phyloP scores from a whole-genome alignment of 202 grass and related monocot species.

The Schoenoplectus tabernaemontani region DNA sequence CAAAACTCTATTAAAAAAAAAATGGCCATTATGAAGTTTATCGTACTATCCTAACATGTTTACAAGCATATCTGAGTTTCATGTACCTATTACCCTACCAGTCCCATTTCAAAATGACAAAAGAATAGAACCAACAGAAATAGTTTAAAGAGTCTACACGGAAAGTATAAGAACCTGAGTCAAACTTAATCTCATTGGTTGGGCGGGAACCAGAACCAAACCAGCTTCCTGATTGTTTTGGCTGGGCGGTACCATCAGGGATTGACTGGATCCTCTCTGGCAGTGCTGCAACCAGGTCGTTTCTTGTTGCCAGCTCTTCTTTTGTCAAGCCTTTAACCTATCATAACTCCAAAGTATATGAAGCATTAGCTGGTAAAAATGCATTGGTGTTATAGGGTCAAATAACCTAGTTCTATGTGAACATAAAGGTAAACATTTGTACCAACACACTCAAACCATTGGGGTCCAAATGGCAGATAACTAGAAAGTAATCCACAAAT shows the following conservation, averaged over 20 bases:
- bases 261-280: slow-evolving; percentile 87
- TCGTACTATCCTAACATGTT: background rate
- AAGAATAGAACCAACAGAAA: background rate
- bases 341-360: background rate
- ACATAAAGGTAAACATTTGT: background rate
- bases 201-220: slow-evolving; percentile 67
- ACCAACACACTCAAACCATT: background rate
- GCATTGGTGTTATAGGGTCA: background rate
- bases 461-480: background rate
- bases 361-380: background rate
- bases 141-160: background rate
- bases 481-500: background rate
- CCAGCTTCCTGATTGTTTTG: slow-evolving; percentile 74
- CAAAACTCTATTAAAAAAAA: background rate
- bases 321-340: slow-evolving; percentile 96
- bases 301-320: slow-evolving; percentile 67
- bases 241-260: slow-evolving; percentile 66
- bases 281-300: slow-evolving; percentile 66
- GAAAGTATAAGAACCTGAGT: slow-evolving; percentile 39
- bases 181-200: slow-evolving; percentile 63
- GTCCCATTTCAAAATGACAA: background rate
- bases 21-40: background rate
- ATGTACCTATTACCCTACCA: background rate
- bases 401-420: background rate
- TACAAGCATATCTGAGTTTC: background rate